A percentile compares a stretch with the other conserved stretches of the same genome.
These are phyloP conservation scores for Cymbopogon flexuosus DNA, from an alignment of 202 grass and related monocot genomes.

Conservation along the genomic window DNA sequence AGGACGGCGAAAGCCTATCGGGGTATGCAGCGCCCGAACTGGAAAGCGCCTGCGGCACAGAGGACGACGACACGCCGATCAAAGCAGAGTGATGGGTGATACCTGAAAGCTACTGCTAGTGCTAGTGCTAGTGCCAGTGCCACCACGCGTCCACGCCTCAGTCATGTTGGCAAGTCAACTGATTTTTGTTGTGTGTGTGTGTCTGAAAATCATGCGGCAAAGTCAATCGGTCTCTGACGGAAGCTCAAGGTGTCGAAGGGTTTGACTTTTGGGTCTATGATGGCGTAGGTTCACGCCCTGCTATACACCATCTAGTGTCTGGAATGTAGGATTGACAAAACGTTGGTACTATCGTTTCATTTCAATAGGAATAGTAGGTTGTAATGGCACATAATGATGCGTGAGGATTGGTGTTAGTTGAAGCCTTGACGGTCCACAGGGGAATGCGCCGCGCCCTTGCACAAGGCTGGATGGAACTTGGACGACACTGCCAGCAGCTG, in stretches of 20 bases:
- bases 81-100: constrained; percentile 21
- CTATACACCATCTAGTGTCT: no score
- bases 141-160: neutral
- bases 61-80: constrained; percentile 34
- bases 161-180: neutral
- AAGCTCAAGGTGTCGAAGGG: neutral
- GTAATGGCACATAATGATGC: neutral
- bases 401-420: no score
- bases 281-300: no score
- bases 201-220: neutral
- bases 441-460: no score
- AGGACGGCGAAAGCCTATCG: constrained; percentile 42
- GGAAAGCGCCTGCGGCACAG: constrained; percentile 28
- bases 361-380: no score
- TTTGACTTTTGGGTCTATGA: neutral
- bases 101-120: constrained; percentile 6
- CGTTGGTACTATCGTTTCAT: neutral
- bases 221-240: neutral
- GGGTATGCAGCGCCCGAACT: constrained; percentile 39
- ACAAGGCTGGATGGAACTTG: no score
- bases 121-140: neutral
- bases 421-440: no score
- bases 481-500: no score
- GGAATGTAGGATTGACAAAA: neutral
- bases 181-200: neutral